Evolutionary conservation across 495 filamentous ascomycete genomes (phyloP), one percentile per base, ranked within the genome.

Genomic region (Penicillium crystallinum): DNA sequence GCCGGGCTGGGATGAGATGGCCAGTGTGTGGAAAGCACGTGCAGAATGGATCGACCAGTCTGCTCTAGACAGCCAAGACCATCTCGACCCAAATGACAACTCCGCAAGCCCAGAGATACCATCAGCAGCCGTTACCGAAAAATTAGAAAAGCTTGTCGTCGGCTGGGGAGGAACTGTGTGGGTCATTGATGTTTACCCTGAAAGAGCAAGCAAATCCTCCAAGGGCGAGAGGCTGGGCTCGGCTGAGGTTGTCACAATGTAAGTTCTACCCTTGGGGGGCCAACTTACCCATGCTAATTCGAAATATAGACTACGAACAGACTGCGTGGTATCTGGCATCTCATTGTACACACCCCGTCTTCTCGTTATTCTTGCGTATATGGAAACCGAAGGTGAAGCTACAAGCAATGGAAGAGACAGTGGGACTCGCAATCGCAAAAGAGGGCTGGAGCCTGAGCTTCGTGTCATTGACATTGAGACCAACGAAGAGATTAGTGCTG

Each of bases 141-240:
- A 67, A 50, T 37, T 82, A 12, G 93, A 98, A 70, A 89, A 92
- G 58, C 69, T 97, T 31, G 73, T 97, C 9, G 84, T 97, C 39
- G 93, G 93, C 17, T 98, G 93, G 93, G 93, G 92, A 51, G 87
- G 88, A 50, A 95, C 88, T 7, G 87, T 96, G 34, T 98, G 93
- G 93, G 84, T 97, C 33, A 83, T 97, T 46, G 88, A 96, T 64
- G 84, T 98, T 4, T 86, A 90, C 64, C 85, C 90, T 4, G 86
- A 89, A n/a, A 79, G 81, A 17, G 72, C 81, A 37, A 86, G 83
- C 21, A 91, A 85, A 63, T 78, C 86, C 48, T 81, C 78, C 12
- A 84, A 86, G 35, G 84, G 89, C 59, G 81, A 79, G 55, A 85
- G 81, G 49, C 79, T 85, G 59, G 92, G 89, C 14, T 83, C 82